phyloP scores from a whole-genome alignment of 2,329 filamentous ascomycete genomes.

The Capronia epimyces region DNA sequence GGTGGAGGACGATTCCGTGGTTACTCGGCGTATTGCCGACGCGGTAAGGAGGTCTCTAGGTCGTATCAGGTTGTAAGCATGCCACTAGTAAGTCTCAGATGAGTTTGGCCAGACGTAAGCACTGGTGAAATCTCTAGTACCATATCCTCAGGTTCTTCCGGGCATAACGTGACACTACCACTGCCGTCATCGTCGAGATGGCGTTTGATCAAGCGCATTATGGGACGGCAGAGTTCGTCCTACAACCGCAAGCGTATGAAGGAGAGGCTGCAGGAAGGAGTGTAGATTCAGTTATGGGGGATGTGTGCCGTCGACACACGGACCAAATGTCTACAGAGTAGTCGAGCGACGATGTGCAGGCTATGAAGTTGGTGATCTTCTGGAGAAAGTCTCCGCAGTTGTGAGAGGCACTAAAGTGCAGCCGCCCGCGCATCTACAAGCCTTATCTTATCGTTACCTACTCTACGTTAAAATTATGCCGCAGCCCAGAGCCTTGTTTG shows the following conservation, averaged over 20 bases:
- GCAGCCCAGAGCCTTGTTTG: no score
- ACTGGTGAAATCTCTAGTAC: slow-evolving; percentile 37
- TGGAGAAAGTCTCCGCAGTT: no score
- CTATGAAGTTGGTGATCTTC: no score
- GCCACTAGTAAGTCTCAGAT: slow-evolving; percentile 51
- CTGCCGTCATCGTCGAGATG: slow-evolving; percentile 62
- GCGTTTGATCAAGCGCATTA: slow-evolving; percentile 63
- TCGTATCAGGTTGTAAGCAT: slow-evolving; percentile 67
- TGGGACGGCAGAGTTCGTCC: not conserved
- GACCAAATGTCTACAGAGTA: no score
- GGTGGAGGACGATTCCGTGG: slow-evolving; percentile 52
- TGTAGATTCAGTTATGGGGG: not conserved
- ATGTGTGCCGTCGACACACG: no score
- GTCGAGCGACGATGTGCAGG: no score
- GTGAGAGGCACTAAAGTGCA: no score
- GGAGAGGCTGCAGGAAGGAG: no score
- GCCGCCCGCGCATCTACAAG: no score
- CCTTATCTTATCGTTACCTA: no score
- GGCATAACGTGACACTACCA: slow-evolving; percentile 60
- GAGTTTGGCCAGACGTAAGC: slow-evolving; percentile 1
- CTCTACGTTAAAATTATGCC: no score
- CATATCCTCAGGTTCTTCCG: slow-evolving; percentile 73
- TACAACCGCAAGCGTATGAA: no score
- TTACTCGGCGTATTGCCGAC: slow-evolving; percentile 61
- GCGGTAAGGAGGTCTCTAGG: slow-evolving; percentile 60